Conservation (phyloP, 306 rosid genomes). For the Citrullus amarus region DNA sequence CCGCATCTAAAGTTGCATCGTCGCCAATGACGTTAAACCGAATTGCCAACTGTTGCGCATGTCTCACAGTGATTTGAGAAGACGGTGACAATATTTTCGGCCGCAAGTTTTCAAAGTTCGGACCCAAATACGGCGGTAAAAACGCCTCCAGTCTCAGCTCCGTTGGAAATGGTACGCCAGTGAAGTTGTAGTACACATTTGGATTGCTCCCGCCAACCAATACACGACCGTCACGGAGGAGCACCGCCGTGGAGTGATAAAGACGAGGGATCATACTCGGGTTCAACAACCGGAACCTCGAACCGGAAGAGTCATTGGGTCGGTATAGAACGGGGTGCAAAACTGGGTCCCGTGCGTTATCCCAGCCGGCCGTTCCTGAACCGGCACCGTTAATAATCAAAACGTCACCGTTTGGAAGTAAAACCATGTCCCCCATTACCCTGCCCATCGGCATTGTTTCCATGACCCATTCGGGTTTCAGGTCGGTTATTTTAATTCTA, state of each 20-base stretch:
- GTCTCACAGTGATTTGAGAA: slow-evolving; percentile 9
- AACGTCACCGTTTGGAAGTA: slow-evolving; percentile 47
- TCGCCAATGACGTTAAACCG: slow-evolving; percentile 7
- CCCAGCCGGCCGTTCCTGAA: slow-evolving; percentile 48
- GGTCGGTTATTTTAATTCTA: slow-evolving; percentile 36
- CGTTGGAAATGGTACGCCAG: slow-evolving; percentile 23
- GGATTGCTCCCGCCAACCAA: slow-evolving; percentile 16
- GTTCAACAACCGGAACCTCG: slow-evolving; percentile 1
- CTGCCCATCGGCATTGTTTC: slow-evolving; percentile 45
- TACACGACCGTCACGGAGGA: slow-evolving; percentile 12
- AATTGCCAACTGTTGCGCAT: slow-evolving; percentile 16
- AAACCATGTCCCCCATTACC: slow-evolving; percentile 44
- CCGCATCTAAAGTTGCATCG: neutral
- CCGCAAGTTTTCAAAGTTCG: neutral
- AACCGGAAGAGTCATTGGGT: neutral
- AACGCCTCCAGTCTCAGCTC: slow-evolving; percentile 36
- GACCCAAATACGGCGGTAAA: slow-evolving; percentile 34
- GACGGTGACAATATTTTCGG: slow-evolving; percentile 20
- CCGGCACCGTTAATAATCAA: slow-evolving; percentile 49
- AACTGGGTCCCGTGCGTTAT: neutral
- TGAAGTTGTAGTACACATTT: neutral
- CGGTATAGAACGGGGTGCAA: neutral
- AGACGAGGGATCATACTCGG: slow-evolving; percentile 7
- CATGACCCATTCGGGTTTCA: slow-evolving; percentile 33
- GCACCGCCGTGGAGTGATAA: slow-evolving; percentile 13